Conservation (phyloP, 805 yeast genomes). For the Candida vartiovaarae region DNA sequence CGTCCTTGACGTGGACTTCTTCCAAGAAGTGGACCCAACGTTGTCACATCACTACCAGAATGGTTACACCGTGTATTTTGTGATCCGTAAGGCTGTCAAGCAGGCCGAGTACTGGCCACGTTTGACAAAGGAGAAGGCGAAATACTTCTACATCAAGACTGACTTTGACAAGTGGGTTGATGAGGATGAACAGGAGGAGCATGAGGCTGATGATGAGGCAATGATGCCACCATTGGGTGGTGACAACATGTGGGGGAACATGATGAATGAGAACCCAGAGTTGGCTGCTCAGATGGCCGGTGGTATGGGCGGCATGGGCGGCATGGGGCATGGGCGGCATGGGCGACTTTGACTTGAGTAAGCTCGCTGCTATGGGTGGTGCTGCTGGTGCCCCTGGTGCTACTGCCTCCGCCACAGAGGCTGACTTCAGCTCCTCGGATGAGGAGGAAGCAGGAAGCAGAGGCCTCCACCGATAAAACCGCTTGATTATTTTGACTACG, state of each 20-base stretch:
- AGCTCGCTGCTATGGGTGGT: conserved; percentile 19
- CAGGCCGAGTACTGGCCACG: conserved; percentile 92
- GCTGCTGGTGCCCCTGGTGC: neutral
- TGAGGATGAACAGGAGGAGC: conserved; percentile 82
- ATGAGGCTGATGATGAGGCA: conserved; percentile 27
- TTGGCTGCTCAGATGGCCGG: conserved; percentile 8
- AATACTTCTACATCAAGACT: conserved; percentile 76
- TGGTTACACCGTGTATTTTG: conserved; percentile 49
- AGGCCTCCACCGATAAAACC: neutral
- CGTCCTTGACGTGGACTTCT: conserved; percentile 67
- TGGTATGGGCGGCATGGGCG: neutral
- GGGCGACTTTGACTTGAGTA: conserved; percentile 23
- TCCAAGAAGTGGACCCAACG: conserved; percentile 62
- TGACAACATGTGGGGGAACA: conserved; percentile 3
- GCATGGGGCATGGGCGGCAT: conserved; percentile 1
- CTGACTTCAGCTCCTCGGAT: conserved; percentile 26
- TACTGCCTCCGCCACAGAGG: conserved; percentile 12
- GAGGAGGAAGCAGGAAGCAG: conserved; percentile 22
- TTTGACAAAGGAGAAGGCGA: conserved; percentile 78
- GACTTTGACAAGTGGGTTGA: conserved; percentile 98
- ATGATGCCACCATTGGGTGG: conserved; percentile 27
- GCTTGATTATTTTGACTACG: neutral
- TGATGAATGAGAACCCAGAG: conserved; percentile 14
- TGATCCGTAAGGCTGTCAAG: conserved; percentile 61
- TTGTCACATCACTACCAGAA: conserved; percentile 52